Base-by-base conservation (phyloP, 768 basidiomycete species). In the Boletellus emodensis region DNA sequence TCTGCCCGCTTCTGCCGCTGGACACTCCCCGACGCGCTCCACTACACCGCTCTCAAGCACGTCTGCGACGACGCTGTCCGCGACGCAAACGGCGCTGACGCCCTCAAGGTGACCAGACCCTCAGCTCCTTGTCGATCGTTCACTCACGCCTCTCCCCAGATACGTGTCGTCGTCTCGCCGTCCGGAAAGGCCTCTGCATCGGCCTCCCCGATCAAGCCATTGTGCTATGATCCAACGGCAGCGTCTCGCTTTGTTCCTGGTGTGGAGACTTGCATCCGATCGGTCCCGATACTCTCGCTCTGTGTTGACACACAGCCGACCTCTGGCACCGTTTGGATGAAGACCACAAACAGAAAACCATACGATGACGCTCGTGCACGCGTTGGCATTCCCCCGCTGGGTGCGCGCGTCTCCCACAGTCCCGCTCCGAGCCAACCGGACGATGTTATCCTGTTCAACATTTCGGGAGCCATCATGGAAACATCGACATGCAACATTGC, bases 401-500 rank as follows among this genome's bases (percentile, higher is more conserved):
- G 56, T 28, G 47, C 45, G 40, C 39, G 49, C 12, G 43, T 36
- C 28, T 14, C 40, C 10, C 32, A 2, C 33, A 36, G 47, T 11
- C 38, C 30, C 18, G 24, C 46, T 9, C 24, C 26, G 13, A 48
- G 61, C 35, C 59, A 67, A 33, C 61, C 65, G 0, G 61, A 65
- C 14, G 90, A 92, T 57, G 82, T 90, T 3, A 64, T 92, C 24
- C 63, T 92, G 46, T 82, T 79, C 71, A 84, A 84, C 57, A 35
- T 72, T 0, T 61, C 71, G 2, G 68, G 69, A 2, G 60, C 71
- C 15, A 62, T 87, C 47, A 86, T 76, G 40, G 89, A 92, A 61
- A 73, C 85, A 1, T 80, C 84, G 28, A 80, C 87, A 40, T 83
- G 76, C 64, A 92, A 90, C 56, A 67, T 90, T 46, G 85, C 87